These are phyloP conservation scores for Rhizophlyctis rosea DNA, from an alignment of 192 early-diverging fungal species.

Conservation along the genomic window DNA sequence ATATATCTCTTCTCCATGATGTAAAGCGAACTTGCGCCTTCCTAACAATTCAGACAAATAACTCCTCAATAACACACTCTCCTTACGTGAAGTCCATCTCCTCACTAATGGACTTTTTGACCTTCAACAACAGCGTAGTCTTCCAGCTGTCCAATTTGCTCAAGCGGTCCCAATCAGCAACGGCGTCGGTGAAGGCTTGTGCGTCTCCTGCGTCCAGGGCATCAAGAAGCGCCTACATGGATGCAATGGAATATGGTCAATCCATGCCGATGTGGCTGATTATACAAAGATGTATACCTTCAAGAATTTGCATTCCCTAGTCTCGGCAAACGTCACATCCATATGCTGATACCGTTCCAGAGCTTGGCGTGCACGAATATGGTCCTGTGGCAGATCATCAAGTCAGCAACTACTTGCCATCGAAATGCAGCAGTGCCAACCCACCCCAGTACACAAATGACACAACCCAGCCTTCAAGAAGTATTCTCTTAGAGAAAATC, in stretches of 20 bases:
- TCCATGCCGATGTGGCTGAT: too few relatives aligned
- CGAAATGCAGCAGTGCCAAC: too few relatives aligned
- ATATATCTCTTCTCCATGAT: too few relatives aligned
- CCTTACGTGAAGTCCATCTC: slow-evolving; percentile 39
- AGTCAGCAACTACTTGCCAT: too few relatives aligned
- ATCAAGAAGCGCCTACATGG: slow-evolving; percentile 61
- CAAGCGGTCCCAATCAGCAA: slow-evolving; percentile 81
- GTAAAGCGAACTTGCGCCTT: too few relatives aligned
- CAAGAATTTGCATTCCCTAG: slow-evolving; percentile 82
- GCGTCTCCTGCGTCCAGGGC: slow-evolving; percentile 76
- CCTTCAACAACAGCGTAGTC: slow-evolving; percentile 80
- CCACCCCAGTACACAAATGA: slow-evolving; percentile 73
- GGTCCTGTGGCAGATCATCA: slow-evolving; percentile 63
- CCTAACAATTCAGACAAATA: too few relatives aligned
- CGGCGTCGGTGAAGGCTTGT: slow-evolving; percentile 77
- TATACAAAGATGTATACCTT: slow-evolving; percentile 29
- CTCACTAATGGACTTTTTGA: slow-evolving; percentile 76
- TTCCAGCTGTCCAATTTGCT: slow-evolving; percentile 97
- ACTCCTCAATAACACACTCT: too few relatives aligned
- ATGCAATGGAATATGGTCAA: too few relatives aligned
- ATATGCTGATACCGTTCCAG: slow-evolving; percentile 83
- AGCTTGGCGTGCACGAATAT: slow-evolving; percentile 67
- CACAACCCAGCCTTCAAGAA: slow-evolving; percentile 95
- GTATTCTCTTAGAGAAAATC: slow-evolving; percentile 96
- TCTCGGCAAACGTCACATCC: slow-evolving; percentile 81